phyloP scores from a whole-genome alignment of 2,329 filamentous ascomycete species.

The Orbilia brochopaga region DNA sequence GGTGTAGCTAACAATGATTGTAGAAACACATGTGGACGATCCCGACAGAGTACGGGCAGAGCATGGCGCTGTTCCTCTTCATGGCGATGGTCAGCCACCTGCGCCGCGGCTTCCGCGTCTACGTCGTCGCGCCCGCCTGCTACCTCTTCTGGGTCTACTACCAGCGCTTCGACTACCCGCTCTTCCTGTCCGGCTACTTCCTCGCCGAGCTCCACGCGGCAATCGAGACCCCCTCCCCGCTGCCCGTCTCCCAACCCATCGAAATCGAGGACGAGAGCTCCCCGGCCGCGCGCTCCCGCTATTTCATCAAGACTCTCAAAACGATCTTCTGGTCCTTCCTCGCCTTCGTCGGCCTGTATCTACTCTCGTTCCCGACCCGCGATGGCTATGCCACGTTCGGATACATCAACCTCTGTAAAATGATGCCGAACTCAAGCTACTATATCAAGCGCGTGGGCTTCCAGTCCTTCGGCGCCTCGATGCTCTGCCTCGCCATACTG shows the following conservation, averaged over 20 bases:
- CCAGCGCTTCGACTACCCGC: slow-evolving; percentile 64
- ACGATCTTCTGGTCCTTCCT: slow-evolving; percentile 31
- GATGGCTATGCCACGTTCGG: slow-evolving; percentile 31
- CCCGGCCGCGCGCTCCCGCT: not conserved
- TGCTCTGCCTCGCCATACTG: slow-evolving; percentile 56
- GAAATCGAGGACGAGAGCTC: not conserved
- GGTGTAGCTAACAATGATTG: not conserved
- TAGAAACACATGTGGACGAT: slow-evolving; percentile 70
- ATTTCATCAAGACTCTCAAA: slow-evolving; percentile 12
- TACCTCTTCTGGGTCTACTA: slow-evolving; percentile 62
- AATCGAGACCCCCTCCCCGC: slow-evolving; percentile 56
- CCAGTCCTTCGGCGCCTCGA: slow-evolving; percentile 25
- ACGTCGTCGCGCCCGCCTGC: slow-evolving; percentile 59
- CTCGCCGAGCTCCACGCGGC: slow-evolving; percentile 62
- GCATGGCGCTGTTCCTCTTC: slow-evolving; percentile 66
- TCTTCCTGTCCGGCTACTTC: slow-evolving; percentile 65
- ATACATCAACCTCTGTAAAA: slow-evolving; percentile 14
- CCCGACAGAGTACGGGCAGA: slow-evolving; percentile 67
- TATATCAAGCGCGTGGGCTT: slow-evolving; percentile 21
- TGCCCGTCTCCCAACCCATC: slow-evolving; percentile 29
- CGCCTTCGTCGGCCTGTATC: slow-evolving; percentile 15
- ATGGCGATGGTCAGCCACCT: slow-evolving; percentile 63
- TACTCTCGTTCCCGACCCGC: slow-evolving; percentile 33
- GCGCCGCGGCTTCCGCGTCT: slow-evolving; percentile 59
- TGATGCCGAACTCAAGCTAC: slow-evolving; percentile 16